Percentiles rank a stretch among this genome's conserved stretches.
Evolutionary conservation across 2,329 filamentous ascomycete genomes (phyloP).

Genomic region (Hirsutella minnesotensis): DNA sequence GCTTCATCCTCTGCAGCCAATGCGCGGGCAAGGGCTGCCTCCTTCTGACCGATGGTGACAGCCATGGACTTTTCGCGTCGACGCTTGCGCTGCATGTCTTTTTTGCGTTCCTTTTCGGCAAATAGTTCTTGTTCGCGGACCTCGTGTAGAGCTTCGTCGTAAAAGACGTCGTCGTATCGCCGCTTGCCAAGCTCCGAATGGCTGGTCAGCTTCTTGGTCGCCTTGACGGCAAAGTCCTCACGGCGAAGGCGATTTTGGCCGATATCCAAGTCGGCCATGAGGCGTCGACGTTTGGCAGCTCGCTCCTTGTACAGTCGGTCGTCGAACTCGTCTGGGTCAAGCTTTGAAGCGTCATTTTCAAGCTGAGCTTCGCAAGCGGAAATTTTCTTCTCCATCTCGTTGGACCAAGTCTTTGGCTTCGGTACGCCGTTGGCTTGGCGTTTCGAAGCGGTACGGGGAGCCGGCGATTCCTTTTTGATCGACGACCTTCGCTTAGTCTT

Average conservation of each 20-base stretch:
- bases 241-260: constrained; percentile 52
- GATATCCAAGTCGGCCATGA: constrained; percentile 52
- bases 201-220: constrained; percentile 49
- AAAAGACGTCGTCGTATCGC: constrained; percentile 66
- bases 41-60: constrained; percentile 82
- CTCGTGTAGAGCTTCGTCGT: constrained; percentile 69
- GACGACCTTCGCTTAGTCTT: constrained; percentile 41
- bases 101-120: constrained; percentile 97
- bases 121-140: constrained; percentile 83
- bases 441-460: constrained; percentile 39
- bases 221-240: constrained; percentile 45
- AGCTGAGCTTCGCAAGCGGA: constrained; percentile 26
- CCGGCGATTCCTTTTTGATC: constrained; percentile 33
- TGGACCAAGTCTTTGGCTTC: constrained; percentile 54
- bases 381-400: constrained; percentile 32
- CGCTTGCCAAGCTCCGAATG: constrained; percentile 63
- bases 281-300: constrained; percentile 54
- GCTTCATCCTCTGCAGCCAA: constrained; percentile 69
- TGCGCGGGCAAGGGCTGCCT: constrained; percentile 67
- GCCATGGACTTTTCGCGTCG: constrained; percentile 93
- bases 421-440: constrained; percentile 47
- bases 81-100: constrained; percentile 97
- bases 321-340: constrained; percentile 30
- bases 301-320: constrained; percentile 40
- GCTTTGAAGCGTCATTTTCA: constrained; percentile 33